Evolutionary conservation across 495 filamentous ascomycete genomes (phyloP).

Genomic region (Trichoderma gamsii): DNA sequence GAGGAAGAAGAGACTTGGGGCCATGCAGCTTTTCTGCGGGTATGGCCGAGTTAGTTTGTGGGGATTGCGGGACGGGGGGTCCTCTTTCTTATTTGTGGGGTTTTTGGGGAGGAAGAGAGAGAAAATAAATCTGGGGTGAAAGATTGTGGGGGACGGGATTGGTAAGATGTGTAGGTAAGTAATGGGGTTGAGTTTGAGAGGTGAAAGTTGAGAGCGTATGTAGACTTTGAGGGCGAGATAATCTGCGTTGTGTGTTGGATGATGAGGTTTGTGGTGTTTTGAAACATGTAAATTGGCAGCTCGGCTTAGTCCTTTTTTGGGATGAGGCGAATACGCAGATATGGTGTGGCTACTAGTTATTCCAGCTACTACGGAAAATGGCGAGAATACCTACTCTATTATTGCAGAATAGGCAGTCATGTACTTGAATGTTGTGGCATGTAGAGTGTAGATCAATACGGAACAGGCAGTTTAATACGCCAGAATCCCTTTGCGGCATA

Average conservation of each 20-base stretch:
- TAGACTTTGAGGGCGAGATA: background rate
- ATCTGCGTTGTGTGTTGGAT: background rate
- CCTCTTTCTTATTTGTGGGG: background rate
- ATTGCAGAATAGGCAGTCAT: background rate
- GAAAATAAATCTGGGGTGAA: background rate
- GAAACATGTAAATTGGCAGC: background rate
- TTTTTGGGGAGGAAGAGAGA: too few species aligned
- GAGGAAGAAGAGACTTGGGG: background rate
- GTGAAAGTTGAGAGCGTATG: background rate
- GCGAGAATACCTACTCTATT: too few species aligned
- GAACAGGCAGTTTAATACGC: background rate
- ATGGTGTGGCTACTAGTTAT: too few species aligned
- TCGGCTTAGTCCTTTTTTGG: too few species aligned
- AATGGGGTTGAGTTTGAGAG: background rate
- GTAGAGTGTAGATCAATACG: background rate
- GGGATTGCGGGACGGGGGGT: background rate
- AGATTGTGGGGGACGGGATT: background rate
- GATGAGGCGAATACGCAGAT: too few species aligned
- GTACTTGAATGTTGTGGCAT: background rate
- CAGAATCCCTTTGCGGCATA: background rate
- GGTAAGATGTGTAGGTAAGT: background rate
- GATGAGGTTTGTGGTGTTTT: background rate
- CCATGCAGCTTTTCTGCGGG: background rate
- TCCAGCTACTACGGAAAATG: too few species aligned
- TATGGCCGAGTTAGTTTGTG: conserved; percentile 11